Percentiles rank a stretch among this genome's conserved stretches.
Conservation (phyloP, 2,329 filamentous ascomycete genomes). For the Fusarium falciforme region DNA sequence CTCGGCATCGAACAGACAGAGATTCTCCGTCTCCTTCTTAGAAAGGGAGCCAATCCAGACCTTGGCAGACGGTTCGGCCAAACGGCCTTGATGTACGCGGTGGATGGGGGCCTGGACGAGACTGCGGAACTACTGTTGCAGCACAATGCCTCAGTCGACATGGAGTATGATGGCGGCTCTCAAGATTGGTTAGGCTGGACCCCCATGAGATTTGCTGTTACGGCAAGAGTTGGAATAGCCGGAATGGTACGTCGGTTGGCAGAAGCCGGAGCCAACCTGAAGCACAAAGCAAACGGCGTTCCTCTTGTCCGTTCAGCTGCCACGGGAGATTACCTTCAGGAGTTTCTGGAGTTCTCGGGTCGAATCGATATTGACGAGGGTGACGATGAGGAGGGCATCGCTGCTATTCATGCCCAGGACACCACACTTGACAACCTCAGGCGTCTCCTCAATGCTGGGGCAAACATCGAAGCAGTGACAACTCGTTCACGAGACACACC, state of each 20-base stretch:
- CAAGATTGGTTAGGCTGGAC: background rate
- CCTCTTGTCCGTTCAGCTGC: background rate
- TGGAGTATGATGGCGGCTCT: background rate
- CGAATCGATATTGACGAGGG: background rate
- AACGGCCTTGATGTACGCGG: background rate
- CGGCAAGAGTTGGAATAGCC: fast-evolving
- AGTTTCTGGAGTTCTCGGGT: background rate
- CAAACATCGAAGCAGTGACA: background rate
- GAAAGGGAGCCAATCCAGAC: background rate
- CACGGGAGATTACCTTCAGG: background rate
- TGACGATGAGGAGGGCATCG: fast-evolving
- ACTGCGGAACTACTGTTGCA: background rate
- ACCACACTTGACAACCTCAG: fast-evolving
- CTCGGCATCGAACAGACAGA: background rate
- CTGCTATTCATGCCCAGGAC: background rate
- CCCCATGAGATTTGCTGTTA: background rate
- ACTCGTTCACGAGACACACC: background rate
- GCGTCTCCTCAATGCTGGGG: background rate
- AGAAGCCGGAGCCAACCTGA: constrained; percentile 6
- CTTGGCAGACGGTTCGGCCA: fast-evolving
- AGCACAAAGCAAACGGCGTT: background rate
- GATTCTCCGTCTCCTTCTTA: background rate
- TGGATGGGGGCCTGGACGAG: fast-evolving
- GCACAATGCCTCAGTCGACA: background rate
- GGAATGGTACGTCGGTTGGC: background rate